These are phyloP conservation scores for Thielaviopsis musarum DNA, from an alignment of 2,329 filamentous ascomycete genomes.

Conservation along the genomic window DNA sequence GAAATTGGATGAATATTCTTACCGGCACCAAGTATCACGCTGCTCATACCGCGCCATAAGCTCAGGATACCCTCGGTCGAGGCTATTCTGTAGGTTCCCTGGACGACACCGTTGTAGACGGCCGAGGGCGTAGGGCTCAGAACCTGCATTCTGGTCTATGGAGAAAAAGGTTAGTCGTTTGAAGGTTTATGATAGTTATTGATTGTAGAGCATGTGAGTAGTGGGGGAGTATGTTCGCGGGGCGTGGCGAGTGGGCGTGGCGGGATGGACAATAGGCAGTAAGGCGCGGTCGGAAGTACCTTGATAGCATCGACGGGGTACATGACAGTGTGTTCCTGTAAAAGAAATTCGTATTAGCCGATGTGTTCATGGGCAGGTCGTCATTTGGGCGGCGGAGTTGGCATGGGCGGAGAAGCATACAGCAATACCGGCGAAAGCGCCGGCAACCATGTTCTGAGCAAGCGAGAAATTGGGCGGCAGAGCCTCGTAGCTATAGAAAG, in stretches of 20 bases:
- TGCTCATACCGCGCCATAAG: slow-evolving; percentile 91
- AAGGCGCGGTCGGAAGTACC: slow-evolving; percentile 32
- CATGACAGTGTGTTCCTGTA: slow-evolving; percentile 94
- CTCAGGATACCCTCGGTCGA: slow-evolving; percentile 77
- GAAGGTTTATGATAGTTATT: not conserved
- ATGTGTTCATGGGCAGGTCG: not conserved
- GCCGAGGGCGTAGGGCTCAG: slow-evolving; percentile 66
- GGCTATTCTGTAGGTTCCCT: slow-evolving; percentile 85
- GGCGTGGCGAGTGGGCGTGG: not conserved
- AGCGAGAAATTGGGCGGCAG: slow-evolving; percentile 90
- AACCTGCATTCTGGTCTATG: slow-evolving; percentile 92
- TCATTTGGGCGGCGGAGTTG: slow-evolving; percentile 4
- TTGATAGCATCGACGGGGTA: slow-evolving; percentile 97
- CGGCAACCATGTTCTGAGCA: slow-evolving; percentile 85
- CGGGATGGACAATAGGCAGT: not conserved
- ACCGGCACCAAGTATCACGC: slow-evolving; percentile 91
- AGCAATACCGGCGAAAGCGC: slow-evolving; percentile 91
- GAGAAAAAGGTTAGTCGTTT: not conserved
- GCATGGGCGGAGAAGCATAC: slow-evolving; percentile 32
- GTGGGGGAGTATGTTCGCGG: too few relatives aligned
- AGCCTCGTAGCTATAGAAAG: slow-evolving; percentile 58
- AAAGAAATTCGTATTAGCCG: slow-evolving; percentile 1
- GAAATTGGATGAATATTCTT: slow-evolving; percentile 19
- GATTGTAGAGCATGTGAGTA: not conserved
- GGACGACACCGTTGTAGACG: slow-evolving; percentile 77